Conservation (phyloP, 352 stramenopile species). For the Phytopythium aichiense region DNA sequence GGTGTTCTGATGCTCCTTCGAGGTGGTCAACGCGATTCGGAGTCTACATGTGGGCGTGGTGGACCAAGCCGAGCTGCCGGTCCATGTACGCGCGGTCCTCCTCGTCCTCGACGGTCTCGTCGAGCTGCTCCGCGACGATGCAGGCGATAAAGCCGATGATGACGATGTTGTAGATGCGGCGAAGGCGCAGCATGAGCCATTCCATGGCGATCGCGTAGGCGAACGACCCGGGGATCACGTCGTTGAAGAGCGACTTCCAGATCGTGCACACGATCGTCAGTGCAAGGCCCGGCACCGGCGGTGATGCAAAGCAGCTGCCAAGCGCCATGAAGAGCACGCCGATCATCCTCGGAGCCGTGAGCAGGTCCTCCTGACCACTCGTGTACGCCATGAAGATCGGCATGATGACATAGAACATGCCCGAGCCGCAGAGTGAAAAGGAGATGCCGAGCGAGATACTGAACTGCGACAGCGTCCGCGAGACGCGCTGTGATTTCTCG, state of each 20-base stretch:
- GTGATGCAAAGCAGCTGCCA: conserved; percentile 48
- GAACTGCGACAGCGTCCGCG: conserved; percentile 58
- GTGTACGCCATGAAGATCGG: conserved; percentile 66
- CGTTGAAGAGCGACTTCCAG: conserved; percentile 41
- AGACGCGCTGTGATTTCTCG: conserved; percentile 57
- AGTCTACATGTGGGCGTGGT: not conserved
- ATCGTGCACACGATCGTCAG: conserved; percentile 58
- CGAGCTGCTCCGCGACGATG: conserved; percentile 65
- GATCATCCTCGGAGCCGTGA: conserved; percentile 40
- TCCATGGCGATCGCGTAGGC: conserved; percentile 40
- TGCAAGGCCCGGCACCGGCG: conserved; percentile 23
- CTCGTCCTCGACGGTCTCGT: conserved; percentile 69
- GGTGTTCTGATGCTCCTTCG: not conserved
- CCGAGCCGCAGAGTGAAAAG: conserved; percentile 45
- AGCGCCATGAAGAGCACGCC: conserved; percentile 38
- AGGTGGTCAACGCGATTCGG: not conserved
- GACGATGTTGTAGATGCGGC: conserved; percentile 59
- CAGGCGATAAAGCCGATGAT: conserved; percentile 58
- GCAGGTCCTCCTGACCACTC: conserved; percentile 27
- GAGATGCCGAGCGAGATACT: conserved; percentile 46
- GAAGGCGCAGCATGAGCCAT: conserved; percentile 51
- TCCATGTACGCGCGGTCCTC: conserved; percentile 47
- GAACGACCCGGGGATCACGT: conserved; percentile 34
- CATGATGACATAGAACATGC: conserved; percentile 45
- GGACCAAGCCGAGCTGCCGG: conserved; percentile 29